These are phyloP conservation scores for Aegilops tauschii DNA, from an alignment of 176 grass and related monocot genomes.

Conservation along the genomic window DNA sequence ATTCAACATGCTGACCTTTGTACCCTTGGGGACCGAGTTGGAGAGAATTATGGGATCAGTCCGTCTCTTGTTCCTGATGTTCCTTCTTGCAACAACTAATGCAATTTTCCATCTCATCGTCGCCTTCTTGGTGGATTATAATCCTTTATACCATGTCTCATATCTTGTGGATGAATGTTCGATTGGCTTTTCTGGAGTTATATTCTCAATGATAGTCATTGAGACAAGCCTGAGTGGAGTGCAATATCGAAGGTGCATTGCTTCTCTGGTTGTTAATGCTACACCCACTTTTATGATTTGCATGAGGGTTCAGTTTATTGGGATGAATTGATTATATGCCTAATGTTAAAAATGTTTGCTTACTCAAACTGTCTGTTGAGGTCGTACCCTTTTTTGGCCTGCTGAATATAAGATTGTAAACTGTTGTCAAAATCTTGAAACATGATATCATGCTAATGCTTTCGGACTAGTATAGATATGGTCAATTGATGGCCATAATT, in stretches of 20 bases:
- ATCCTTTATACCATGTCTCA: conserved; percentile 50
- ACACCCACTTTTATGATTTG: conserved; percentile 14
- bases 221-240: conserved; percentile 91
- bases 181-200: conserved; percentile 95
- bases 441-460: background rate
- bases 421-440: background rate
- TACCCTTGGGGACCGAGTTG: conserved; percentile 81
- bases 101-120: conserved; percentile 83
- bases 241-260: conserved; percentile 74
- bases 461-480: background rate
- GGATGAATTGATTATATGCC: background rate
- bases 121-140: conserved; percentile 70
- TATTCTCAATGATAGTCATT: conserved; percentile 98
- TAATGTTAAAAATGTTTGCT: background rate
- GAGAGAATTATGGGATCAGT: conserved; percentile 99
- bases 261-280: conserved; percentile 1
- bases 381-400: background rate
- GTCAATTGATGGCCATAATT: background rate
- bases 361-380: background rate
- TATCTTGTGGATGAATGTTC: conserved; percentile 79
- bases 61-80: conserved; percentile 81
- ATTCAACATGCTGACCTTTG: conserved; percentile 97
- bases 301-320: background rate
- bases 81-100: conserved; percentile 90
- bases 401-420: background rate